A percentile compares a stretch with the other conserved stretches of the same genome.
These are phyloP conservation scores for Penicillium paxilli DNA, from an alignment of 495 filamentous ascomycete species.

Conservation along the genomic window DNA sequence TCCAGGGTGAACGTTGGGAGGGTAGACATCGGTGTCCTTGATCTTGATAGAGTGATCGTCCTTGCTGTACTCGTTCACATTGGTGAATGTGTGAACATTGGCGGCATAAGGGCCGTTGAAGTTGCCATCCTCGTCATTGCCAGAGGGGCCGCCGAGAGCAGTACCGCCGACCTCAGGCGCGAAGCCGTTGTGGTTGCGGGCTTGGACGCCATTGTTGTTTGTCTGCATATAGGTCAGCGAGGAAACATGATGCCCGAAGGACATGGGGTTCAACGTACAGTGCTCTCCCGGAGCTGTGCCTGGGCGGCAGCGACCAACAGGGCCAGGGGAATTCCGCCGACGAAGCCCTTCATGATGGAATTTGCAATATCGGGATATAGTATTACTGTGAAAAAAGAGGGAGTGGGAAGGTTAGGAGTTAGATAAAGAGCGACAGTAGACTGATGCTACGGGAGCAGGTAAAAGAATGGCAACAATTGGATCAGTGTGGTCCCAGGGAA, in stretches of 20 bases:
- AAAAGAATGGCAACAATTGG: constrained; percentile 25
- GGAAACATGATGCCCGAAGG: not conserved
- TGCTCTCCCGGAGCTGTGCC: constrained; percentile 28
- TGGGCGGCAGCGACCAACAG: constrained; percentile 38
- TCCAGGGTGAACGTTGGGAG: not conserved
- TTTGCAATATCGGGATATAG: not conserved
- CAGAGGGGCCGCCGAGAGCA: constrained; percentile 23
- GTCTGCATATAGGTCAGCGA: constrained; percentile 3
- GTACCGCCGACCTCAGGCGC: constrained; percentile 17
- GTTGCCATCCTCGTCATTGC: constrained; percentile 18
- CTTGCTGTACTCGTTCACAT: constrained; percentile 25
- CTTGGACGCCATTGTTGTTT: constrained; percentile 1
- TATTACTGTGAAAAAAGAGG: constrained; percentile 17
- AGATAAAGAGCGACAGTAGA: constrained; percentile 29
- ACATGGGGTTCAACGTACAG: constrained; percentile 6
- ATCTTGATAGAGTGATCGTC: constrained; percentile 32
- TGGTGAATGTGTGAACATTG: constrained; percentile 18
- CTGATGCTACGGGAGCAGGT: constrained; percentile 12
- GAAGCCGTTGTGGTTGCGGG: constrained; percentile 3
- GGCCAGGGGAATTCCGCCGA: constrained; percentile 40
- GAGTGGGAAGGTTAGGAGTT: constrained; percentile 7
- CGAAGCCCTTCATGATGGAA: constrained; percentile 41
- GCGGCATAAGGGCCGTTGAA: constrained; percentile 16
- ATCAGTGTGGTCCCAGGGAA: constrained; percentile 7
- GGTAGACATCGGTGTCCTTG: constrained; percentile 22